Evolutionary conservation across 2,329 filamentous ascomycete species (phyloP).

Genomic region (Colletotrichum zoysiae): DNA sequence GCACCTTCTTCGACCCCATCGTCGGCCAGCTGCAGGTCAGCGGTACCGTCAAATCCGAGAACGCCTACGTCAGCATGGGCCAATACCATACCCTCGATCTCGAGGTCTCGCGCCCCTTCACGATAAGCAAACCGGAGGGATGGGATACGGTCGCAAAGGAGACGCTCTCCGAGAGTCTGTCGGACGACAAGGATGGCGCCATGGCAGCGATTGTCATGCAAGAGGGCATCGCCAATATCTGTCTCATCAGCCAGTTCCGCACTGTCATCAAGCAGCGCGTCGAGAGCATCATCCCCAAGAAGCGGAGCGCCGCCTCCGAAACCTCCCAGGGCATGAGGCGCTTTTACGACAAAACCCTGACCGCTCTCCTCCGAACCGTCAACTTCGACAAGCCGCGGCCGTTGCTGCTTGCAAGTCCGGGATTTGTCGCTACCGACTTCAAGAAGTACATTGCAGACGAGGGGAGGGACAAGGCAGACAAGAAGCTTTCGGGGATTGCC

Average conservation of each 20-base stretch:
- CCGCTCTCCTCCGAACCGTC: constrained; percentile 81
- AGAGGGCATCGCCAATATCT: constrained; percentile 86
- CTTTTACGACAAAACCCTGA: constrained; percentile 84
- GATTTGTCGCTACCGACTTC: constrained; percentile 87
- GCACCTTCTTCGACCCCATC: constrained; percentile 69
- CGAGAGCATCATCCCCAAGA: constrained; percentile 75
- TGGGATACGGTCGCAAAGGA: constrained; percentile 93
- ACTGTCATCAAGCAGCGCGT: constrained; percentile 80
- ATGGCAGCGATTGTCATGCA: constrained; percentile 95
- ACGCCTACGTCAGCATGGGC: constrained; percentile 64
- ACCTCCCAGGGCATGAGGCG: constrained; percentile 78
- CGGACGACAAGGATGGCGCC: constrained; percentile 83
- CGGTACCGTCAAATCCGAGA: constrained; percentile 66
- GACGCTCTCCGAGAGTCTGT: constrained; percentile 82
- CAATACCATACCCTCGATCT: constrained; percentile 78
- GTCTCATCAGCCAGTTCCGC: constrained; percentile 83
- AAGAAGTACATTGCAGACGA: constrained; percentile 78
- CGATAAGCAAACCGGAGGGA: constrained; percentile 79
- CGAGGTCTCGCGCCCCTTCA: constrained; percentile 89
- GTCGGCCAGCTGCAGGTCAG: constrained; percentile 68
- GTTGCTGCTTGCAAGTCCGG: constrained; percentile 87
- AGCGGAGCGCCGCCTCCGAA: constrained; percentile 73
- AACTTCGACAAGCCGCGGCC: constrained; percentile 79
- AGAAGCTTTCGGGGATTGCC: constrained; percentile 72
- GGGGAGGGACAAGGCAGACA: constrained; percentile 71